phyloP scores from a whole-genome alignment of 768 basidiomycete genomes.

The Floccularia luteovirens region DNA sequence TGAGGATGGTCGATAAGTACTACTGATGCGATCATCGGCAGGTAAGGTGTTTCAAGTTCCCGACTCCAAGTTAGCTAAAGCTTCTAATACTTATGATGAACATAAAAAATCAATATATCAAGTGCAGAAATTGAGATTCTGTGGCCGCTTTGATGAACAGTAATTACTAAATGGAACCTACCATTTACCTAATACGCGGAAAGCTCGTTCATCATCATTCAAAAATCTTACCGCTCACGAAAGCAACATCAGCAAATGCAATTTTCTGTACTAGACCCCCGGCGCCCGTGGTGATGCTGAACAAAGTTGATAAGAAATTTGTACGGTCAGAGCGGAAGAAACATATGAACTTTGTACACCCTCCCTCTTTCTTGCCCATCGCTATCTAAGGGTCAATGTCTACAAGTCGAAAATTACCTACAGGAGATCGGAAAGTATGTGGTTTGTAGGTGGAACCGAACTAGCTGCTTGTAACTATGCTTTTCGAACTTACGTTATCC shows the following conservation, averaged over 20 bases:
- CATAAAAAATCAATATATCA: slow-evolving; percentile 30
- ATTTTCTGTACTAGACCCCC: slow-evolving; percentile 29
- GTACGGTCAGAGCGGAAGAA: slow-evolving; percentile 19
- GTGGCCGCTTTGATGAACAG: too few relatives aligned
- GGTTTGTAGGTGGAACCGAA: slow-evolving; percentile 13
- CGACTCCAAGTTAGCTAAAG: not conserved
- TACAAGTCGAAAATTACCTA: slow-evolving; percentile 11
- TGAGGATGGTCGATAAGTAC: slow-evolving; percentile 27
- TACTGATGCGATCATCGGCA: slow-evolving; percentile 36
- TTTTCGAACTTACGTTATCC: slow-evolving; percentile 13
- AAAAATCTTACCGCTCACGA: slow-evolving; percentile 22
- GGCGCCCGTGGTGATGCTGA: slow-evolving; percentile 18
- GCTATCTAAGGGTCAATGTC: not conserved
- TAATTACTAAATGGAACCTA: too few relatives aligned
- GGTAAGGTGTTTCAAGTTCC: not conserved
- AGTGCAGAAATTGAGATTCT: slow-evolving; percentile 28
- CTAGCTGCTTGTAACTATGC: slow-evolving; percentile 11
- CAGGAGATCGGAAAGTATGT: slow-evolving; percentile 7
- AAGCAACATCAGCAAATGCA: slow-evolving; percentile 18
- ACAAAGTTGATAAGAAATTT: slow-evolving; percentile 13
- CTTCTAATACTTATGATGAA: too few relatives aligned
- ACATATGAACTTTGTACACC: not conserved
- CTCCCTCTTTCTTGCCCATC: not conserved
- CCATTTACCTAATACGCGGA: slow-evolving; percentile 35
- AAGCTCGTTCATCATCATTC: slow-evolving; percentile 29